Conservation (phyloP, 371 early-diverging fungal species). For the Syncephalastrum contaminatum region DNA sequence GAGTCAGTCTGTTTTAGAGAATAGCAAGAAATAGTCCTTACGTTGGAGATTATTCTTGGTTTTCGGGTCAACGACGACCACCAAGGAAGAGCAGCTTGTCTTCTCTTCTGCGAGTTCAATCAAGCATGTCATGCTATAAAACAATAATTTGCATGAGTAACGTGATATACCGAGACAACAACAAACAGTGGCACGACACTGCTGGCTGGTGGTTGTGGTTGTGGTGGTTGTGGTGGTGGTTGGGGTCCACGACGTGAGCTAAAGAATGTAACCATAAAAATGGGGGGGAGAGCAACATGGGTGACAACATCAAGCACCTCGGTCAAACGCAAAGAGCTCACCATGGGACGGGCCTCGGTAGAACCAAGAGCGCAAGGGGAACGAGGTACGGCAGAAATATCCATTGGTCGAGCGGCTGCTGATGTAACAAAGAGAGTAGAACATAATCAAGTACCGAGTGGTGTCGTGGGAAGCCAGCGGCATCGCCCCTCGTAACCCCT, state of each 20-base stretch:
- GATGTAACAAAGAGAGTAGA: too few relatives aligned
- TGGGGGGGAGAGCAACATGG: not conserved
- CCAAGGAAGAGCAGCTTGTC: conserved; percentile 3
- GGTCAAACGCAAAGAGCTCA: too few relatives aligned
- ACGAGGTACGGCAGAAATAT: too few relatives aligned
- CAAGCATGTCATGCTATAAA: conserved; percentile 5
- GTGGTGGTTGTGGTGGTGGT: too few relatives aligned
- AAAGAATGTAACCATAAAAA: not conserved
- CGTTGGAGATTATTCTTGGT: conserved; percentile 5
- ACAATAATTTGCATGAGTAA: conserved; percentile 3
- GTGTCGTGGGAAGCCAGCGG: too few relatives aligned
- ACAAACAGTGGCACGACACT: too few relatives aligned
- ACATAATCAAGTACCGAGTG: too few relatives aligned
- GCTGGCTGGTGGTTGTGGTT: too few relatives aligned
- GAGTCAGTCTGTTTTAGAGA: not conserved
- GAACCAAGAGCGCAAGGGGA: too few relatives aligned
- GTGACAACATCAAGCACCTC: not conserved
- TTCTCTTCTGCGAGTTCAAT: conserved; percentile 8
- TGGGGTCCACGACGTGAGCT: not conserved
- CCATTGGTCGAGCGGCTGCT: too few relatives aligned
- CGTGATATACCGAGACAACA: too few relatives aligned
- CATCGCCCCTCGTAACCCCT: not conserved
- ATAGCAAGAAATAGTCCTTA: not conserved
- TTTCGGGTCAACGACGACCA: conserved; percentile 6
- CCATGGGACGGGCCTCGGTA: too few relatives aligned